Evolutionary conservation across 768 basidiomycete genomes (phyloP), one percentile per base, ranked within the genome.

Genomic region (Suillus subluteus): DNA sequence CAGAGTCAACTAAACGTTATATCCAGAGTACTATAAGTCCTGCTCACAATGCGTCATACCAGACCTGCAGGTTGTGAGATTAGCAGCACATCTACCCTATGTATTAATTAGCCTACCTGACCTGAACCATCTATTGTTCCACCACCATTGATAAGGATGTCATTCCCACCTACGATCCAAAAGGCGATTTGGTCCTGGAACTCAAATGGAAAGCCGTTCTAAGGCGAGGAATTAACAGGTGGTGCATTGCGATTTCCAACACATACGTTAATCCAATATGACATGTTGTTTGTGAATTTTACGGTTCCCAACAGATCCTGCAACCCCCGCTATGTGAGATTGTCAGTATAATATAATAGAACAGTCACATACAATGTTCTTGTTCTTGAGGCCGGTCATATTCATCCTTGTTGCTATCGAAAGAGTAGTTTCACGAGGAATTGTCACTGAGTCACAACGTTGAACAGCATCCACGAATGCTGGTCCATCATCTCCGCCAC

Each of bases 41-140:
- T 55, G 74, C 78, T 69, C 65, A 78, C 78, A 86, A 86, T 37
- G 82, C 80, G 67, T 88, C 85, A 70, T 84, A 88, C 87, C 87
- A 88, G 6, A 81, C 76, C 85, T 86, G 50, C 12, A 55, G 13
- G 35, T 5, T 26, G 21, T 37, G 9, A 38, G 16, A 16, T 54
- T n/a, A 64, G 55, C 13, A 37, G 32, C 15, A 44, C 15, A 37
- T 41, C 15, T 18, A 30, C 18, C 11, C 4, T 7, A 48, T 38
- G 21, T 37, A 48, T 37, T 55, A 32, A 26, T 62, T 62, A 54
- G 62, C 82, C 63, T 67, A 85, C 85, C 77, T 90, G 88, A 13
- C 89, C 89, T 40, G 83, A 82, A 21, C 88, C 89, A 71, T 89
- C 87, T 21, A 91, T 79, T 3, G 86, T 87, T 13, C 89, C 89